Evolutionary conservation across 1,284 basidiomycete species (phyloP).

Genomic region (Volvariella volvacea): DNA sequence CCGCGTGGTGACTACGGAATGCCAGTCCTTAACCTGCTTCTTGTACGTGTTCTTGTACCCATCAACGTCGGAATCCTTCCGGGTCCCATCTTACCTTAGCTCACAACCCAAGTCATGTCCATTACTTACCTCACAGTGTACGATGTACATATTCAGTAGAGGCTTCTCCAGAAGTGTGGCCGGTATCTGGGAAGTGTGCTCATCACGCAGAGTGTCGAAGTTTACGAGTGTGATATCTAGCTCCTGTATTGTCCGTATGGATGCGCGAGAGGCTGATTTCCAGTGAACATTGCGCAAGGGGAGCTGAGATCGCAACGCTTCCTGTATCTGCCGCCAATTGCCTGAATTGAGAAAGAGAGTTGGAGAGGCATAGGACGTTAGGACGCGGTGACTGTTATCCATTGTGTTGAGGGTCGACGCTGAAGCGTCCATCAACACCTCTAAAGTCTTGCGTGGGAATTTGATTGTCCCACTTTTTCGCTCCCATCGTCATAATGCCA

Average conservation of each 20-base stretch:
- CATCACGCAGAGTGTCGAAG: constrained; percentile 66
- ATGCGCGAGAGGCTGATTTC: constrained; percentile 67
- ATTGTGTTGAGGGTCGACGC: neutral
- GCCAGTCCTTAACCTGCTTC: constrained; percentile 91
- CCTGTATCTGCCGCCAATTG: constrained; percentile 64
- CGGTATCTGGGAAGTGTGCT: constrained; percentile 71
- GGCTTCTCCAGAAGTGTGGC: constrained; percentile 80
- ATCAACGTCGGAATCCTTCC: constrained; percentile 75
- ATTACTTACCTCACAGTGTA: constrained; percentile 74
- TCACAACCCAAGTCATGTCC: constrained; percentile 48
- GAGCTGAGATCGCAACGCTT: constrained; percentile 64
- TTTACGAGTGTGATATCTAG: constrained; percentile 71
- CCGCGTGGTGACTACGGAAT: constrained; percentile 55
- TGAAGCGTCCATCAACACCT: no score
- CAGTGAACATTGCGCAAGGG: constrained; percentile 89
- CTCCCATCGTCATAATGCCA: constrained; percentile 31
- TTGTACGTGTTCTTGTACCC: constrained; percentile 72
- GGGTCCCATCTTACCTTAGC: constrained; percentile 35
- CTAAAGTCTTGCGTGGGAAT: neutral
- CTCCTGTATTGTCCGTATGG: constrained; percentile 81
- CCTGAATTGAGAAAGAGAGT: constrained; percentile 57
- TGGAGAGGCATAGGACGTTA: constrained; percentile 64
- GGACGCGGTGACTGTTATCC: constrained; percentile 31
- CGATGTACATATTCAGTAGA: constrained; percentile 79
- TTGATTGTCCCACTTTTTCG: neutral